Base-by-base conservation (phyloP, 768 basidiomycete species). In the Crucibulum laeve region DNA sequence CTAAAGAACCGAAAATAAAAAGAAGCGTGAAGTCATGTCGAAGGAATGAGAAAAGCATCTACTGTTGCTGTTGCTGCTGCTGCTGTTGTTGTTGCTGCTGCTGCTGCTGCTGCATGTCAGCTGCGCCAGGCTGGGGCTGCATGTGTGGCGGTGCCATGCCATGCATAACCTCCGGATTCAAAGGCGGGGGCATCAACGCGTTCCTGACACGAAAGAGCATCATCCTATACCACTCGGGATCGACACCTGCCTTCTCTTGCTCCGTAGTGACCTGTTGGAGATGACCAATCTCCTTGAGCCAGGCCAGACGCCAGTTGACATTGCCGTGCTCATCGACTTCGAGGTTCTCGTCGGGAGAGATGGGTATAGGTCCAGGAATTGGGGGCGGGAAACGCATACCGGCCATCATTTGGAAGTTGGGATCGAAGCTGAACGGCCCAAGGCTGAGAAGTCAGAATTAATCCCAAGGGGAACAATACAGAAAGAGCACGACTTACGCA, bases 211-310 rank as follows among this genome's bases (percentile, higher is more conserved):
- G 79, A 56, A 87, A 72, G 6, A 90, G 57, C 87, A 91, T 91
- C 78, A 87, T 83, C 49, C 84, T 69, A 54, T 82, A 92, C 89
- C 89, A 92, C 49, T 91, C 89, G 35, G 79, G 80, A 40, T 87
- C 87, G 2, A 76, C 83, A 23, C 84, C 84, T 15, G 80, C 79
- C 63, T 89, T 90, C 58, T 91, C 87, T 56, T 91, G 89, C 53
- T 91, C 84, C 6, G 65, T 73, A 0, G 90, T 85, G n/a, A 89
- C 66, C 50, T 84, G 80, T 54, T 85, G 82, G 44, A 92, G 66
- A 55, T 79, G 79, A 6, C 74, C 74, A 38, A 92, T 74, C 64
- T 92, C 90, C 59, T 91, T 91, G 44, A 83, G 65, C 83, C 90
- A 85, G 36, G 84, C 81, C 22, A 76, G 60, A 40, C 82, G 79